Percentiles rank a stretch among this genome's conserved stretches.
Evolutionary conservation across 495 filamentous ascomycete species (phyloP).

Genomic region (Symbiotaphrina buchneri): DNA sequence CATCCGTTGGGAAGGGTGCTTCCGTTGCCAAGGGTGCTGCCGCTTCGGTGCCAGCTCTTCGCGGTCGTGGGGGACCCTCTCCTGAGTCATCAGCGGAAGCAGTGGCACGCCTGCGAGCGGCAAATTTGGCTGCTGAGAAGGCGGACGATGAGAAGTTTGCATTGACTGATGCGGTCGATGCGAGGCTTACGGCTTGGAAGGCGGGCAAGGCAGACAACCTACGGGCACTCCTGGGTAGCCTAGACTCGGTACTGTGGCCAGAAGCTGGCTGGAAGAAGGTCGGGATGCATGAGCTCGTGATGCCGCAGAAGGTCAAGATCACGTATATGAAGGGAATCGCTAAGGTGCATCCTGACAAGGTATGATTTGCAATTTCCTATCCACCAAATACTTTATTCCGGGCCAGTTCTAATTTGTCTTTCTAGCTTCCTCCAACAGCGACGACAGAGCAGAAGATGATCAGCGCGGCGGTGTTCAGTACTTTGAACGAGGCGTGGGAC

Average conservation of each 20-base stretch:
- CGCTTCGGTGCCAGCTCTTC: slow-evolving; percentile 2
- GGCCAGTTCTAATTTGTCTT: slow-evolving; percentile 4
- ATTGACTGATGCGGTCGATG: slow-evolving; percentile 64
- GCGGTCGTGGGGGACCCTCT: slow-evolving; percentile 7
- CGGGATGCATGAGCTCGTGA: slow-evolving; percentile 71
- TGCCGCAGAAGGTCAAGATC: slow-evolving; percentile 85
- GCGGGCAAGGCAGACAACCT: slow-evolving; percentile 82
- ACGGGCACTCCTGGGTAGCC: slow-evolving; percentile 63
- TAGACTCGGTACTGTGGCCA: slow-evolving; percentile 82
- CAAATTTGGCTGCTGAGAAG: slow-evolving; percentile 61
- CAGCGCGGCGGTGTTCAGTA: slow-evolving; percentile 70
- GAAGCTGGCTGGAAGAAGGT: slow-evolving; percentile 93
- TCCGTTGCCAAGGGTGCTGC: too few relatives aligned
- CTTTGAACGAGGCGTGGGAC: slow-evolving; percentile 95
- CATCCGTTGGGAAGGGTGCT: too few relatives aligned
- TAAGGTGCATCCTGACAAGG: slow-evolving; percentile 97
- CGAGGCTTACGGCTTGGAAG: slow-evolving; percentile 54
- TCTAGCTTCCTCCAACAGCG: slow-evolving; percentile 62
- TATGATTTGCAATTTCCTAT: slow-evolving; percentile 31
- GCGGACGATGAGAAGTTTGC: slow-evolving; percentile 85
- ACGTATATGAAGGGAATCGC: slow-evolving; percentile 98
- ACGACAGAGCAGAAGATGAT: slow-evolving; percentile 93
- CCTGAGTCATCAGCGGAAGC: slow-evolving; percentile 24
- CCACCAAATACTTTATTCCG: too few relatives aligned
- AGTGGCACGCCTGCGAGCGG: slow-evolving; percentile 54